Percentiles rank a stretch among this genome's conserved stretches.
These are phyloP conservation scores for Draba incana DNA, from an alignment of 345 rosid genomes.

Conservation along the genomic window DNA sequence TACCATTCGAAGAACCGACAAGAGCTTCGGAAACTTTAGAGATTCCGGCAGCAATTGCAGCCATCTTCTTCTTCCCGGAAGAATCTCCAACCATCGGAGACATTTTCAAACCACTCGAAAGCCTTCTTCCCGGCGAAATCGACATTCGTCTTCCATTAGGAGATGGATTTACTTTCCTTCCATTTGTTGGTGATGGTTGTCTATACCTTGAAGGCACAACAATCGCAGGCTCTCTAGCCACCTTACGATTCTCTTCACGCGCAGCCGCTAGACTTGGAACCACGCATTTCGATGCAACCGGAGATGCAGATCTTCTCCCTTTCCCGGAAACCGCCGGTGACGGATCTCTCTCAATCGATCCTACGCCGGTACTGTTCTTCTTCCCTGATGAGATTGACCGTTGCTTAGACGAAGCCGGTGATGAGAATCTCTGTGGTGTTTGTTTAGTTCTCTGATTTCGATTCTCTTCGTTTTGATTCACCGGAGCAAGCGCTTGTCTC, in stretches of 20 bases:
- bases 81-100: slow-evolving; percentile 75
- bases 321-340: slow-evolving; percentile 67
- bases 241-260: slow-evolving; percentile 73
- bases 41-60: slow-evolving; percentile 61
- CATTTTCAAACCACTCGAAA: slow-evolving; percentile 72
- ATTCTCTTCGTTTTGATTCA: slow-evolving; percentile 35
- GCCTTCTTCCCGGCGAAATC: slow-evolving; percentile 79
- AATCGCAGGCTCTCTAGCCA: slow-evolving; percentile 74
- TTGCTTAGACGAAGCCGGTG: slow-evolving; percentile 74
- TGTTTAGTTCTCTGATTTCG: slow-evolving; percentile 42
- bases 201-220: slow-evolving; percentile 90
- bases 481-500: slow-evolving; percentile 67
- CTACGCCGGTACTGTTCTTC: slow-evolving; percentile 41
- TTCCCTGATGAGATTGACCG: slow-evolving; percentile 59
- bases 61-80: slow-evolving; percentile 79
- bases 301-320: slow-evolving; percentile 89
- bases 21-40: slow-evolving; percentile 72
- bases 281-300: slow-evolving; percentile 84
- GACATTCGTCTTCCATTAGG: slow-evolving; percentile 73
- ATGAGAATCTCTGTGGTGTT: slow-evolving; percentile 71
- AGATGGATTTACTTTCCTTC: slow-evolving; percentile 70
- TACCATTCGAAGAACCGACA: slow-evolving; percentile 52
- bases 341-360: slow-evolving; percentile 57
- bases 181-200: slow-evolving; percentile 88
- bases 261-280: slow-evolving; percentile 86